Percentiles rank a stretch among this genome's conserved stretches.
These are phyloP conservation scores for Ceratocystis colombiana DNA, from an alignment of 2,329 filamentous ascomycete genomes.

Conservation along the genomic window DNA sequence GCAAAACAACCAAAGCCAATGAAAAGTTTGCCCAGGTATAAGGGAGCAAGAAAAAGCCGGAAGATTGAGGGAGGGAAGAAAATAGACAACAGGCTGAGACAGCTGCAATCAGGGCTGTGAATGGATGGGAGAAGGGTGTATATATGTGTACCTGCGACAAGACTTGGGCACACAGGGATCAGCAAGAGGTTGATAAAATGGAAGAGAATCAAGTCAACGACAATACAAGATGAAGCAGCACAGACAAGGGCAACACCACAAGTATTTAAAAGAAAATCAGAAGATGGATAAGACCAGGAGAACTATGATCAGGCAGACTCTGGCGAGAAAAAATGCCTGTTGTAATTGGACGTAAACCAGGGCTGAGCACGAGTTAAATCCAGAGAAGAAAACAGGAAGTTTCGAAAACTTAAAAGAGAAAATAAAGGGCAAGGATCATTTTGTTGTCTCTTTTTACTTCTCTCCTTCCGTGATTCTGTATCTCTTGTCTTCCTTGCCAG, in stretches of 20 bases:
- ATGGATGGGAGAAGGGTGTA: neutral
- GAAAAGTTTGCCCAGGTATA: neutral
- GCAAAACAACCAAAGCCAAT: neutral
- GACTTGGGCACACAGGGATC: neutral
- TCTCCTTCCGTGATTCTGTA: too few species aligned
- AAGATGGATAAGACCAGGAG: neutral
- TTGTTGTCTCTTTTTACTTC: neutral
- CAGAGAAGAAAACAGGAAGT: conserved; percentile 5
- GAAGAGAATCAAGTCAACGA: neutral
- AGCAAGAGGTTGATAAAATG: neutral
- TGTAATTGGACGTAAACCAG: neutral
- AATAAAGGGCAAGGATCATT: conserved; percentile 10
- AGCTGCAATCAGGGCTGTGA: neutral
- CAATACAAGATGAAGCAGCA: neutral
- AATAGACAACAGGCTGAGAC: neutral
- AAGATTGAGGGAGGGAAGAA: neutral
- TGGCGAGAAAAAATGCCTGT: neutral
- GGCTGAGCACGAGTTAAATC: neutral
- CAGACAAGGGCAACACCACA: neutral
- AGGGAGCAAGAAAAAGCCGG: neutral
- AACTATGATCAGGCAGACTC: neutral
- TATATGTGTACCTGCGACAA: neutral
- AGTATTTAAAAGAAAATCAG: conserved; percentile 1
- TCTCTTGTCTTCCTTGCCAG: neutral
- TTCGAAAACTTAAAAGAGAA: conserved; percentile 15